Conservation (phyloP, 1,139 yeast genomes). For the Kazachstania sp. region DNA sequence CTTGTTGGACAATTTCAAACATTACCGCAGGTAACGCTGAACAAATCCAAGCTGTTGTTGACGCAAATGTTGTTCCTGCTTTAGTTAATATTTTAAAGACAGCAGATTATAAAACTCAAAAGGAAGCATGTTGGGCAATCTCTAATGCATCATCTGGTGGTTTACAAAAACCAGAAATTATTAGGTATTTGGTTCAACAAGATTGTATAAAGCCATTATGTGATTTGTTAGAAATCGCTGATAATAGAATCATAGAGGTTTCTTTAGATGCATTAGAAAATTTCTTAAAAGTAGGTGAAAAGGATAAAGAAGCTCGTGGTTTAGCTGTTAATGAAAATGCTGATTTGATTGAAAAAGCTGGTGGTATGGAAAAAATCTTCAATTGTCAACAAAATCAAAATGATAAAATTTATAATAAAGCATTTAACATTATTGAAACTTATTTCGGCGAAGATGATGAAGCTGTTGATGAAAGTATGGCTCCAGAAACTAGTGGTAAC, state of each 20-base stretch:
- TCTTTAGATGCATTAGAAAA: slow-evolving; percentile 93
- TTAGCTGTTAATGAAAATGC: slow-evolving; percentile 75
- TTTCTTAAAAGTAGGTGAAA: slow-evolving; percentile 87
- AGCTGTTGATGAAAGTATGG: slow-evolving; percentile 69
- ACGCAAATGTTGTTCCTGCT: slow-evolving; percentile 88
- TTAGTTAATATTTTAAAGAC: slow-evolving; percentile 67
- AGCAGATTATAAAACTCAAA: slow-evolving; percentile 92
- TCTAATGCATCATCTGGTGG: slow-evolving; percentile 98
- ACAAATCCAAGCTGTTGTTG: slow-evolving; percentile 95
- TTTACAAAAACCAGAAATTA: slow-evolving; percentile 82
- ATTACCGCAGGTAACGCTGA: slow-evolving; percentile 95
- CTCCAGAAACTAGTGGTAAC: slow-evolving; percentile 76
- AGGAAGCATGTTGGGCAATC: slow-evolving; percentile 99
- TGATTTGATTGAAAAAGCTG: slow-evolving; percentile 90
- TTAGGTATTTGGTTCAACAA: slow-evolving; percentile 82
- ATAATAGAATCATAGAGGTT: slow-evolving; percentile 86
- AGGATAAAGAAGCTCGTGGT: slow-evolving; percentile 74
- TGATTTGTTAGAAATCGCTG: slow-evolving; percentile 81
- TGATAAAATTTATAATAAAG: slow-evolving; percentile 86
- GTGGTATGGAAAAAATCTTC: slow-evolving; percentile 95
- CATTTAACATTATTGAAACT: slow-evolving; percentile 80
- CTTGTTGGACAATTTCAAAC: slow-evolving; percentile 97
- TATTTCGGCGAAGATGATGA: slow-evolving; percentile 83
- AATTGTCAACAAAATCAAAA: slow-evolving; percentile 88
- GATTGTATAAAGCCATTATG: slow-evolving; percentile 97